Base-by-base conservation (phyloP, 2,329 filamentous ascomycete genomes). In the Apiospora marii region DNA sequence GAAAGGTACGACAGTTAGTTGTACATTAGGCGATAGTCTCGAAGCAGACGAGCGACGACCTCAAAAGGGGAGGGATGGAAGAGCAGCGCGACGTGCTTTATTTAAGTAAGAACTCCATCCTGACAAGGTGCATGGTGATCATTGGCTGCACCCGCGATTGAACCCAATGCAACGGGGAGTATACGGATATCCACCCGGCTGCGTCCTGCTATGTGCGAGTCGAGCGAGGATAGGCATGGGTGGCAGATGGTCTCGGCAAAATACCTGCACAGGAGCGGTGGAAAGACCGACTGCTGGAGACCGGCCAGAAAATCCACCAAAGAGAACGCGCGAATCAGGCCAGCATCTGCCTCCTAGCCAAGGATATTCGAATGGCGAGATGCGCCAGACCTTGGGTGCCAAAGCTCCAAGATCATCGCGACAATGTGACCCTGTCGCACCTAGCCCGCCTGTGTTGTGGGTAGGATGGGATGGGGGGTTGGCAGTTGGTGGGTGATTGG, bases 201-300 rank as follows among this genome's bases (percentile, higher is more conserved):
- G 34, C 58, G 41, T 34, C 30, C 19, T 16, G 5, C 3, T 37
- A 61, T 19, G 1, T 68, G 14, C 43, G 24, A 48, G 67, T 68
- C 43, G 43, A 34, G 34, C 19, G 30, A 48, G 43, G 30, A 44
- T 13, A 51, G 68, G 53, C 69, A 27, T 53, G 49, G 67, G 70
- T 74, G 73, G 70, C 48, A 72, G 67, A 68, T 44, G 34, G 34
- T 53, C 74, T 73, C 75, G 69, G 72, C 71, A 68, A 51, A 72
- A 70, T 71, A 61, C 67, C 14, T 74, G 74, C 74, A 75, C 71
- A 72, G 67, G 69, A 74, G 68, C 67, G 72, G 72, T 70, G 72
- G 74, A 70, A 69, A 64, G 58, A 41, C 43, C 48, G n/a, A 46
- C 2, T 30, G 41, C 16, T 68, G 41, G 67, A 14, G 67, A n/a